Base-by-base conservation (phyloP, 2,329 filamentous ascomycete genomes). In the Macrophomina phaseolina region DNA sequence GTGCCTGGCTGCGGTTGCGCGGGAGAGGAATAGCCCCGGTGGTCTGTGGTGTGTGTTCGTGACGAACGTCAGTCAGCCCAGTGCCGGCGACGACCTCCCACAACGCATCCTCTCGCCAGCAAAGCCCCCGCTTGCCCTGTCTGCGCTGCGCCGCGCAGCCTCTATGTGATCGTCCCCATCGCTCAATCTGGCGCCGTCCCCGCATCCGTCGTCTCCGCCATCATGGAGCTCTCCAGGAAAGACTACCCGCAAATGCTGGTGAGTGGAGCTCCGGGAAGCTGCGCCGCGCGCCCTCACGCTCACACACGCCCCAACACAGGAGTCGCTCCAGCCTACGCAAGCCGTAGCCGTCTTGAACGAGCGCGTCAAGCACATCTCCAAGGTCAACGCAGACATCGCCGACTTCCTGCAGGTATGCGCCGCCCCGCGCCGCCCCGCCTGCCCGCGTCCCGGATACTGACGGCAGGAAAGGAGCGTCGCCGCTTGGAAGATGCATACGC, bases 231-330 rank as follows among this genome's bases (percentile, higher is more conserved):
- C 76, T 90, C 91, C 78, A 89, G 93, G 81, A 86, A 91, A 80
- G 94, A 97, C 81, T 98, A 98, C 85, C 93, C 94, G 79, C 90
- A 89, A 73, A 90, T 98, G 87, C 90, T 97, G 90, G 94, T 97
- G 85, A 85, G 91, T 81, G 68, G 67, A 71, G 68, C 69, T 62
- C 65, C 69, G 55, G 42, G 60, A 70, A 70, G 49, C 67, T 64
- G 67, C 68, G 67, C 69, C 67, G 53, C 70, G 68, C 69, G 6
- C 36, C 36, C 36, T 23, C 6, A 72, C 72, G 71, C 75, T 74
- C 72, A 78, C 74, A 11, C 60, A 66, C 69, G 69, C 64, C 67
- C 69, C 56, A 23, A 23, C 23, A 23, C 73, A 98, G 94, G 89
- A 90, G 72, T 87, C 88, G 74, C 86, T 99, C 74, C 89, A 92